Percentiles rank a stretch among this genome's conserved stretches.
phyloP scores from a whole-genome alignment of 2,329 filamentous ascomycete genomes.

The Diaporthe vaccinii region DNA sequence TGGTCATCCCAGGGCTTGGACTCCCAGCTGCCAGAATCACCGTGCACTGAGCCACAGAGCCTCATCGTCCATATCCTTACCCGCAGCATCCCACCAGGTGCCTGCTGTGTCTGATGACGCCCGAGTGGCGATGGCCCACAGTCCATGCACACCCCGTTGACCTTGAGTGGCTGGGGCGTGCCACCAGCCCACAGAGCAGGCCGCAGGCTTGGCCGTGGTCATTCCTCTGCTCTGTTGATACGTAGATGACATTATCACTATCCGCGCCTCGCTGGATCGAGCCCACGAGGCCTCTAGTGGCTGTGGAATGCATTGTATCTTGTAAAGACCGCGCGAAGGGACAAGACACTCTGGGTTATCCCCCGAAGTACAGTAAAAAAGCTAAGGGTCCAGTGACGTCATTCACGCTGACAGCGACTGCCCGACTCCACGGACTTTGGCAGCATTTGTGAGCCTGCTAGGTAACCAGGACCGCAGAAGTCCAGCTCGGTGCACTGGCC shows the following conservation, averaged over 20 bases:
- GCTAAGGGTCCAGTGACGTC: constrained; percentile 38
- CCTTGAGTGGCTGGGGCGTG: not conserved
- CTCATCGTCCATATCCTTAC: not conserved
- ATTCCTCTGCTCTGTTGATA: not conserved
- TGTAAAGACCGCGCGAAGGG: not conserved
- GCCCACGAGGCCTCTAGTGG: not conserved
- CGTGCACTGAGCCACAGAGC: not conserved
- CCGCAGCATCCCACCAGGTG: not conserved
- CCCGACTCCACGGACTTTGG: constrained; percentile 1
- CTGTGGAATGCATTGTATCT: not conserved
- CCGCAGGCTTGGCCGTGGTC: not conserved
- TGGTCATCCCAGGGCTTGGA: not conserved
- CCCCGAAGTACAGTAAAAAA: not conserved
- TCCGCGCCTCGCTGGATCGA: not conserved
- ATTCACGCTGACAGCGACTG: not conserved
- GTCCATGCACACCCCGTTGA: not conserved
- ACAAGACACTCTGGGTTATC: not conserved
- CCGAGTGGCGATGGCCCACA: constrained; percentile 10
- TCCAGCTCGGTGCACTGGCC: not conserved
- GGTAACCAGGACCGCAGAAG: not conserved
- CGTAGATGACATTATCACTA: not conserved
- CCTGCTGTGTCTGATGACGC: not conserved
- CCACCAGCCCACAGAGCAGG: not conserved
- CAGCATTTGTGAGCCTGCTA: not conserved
- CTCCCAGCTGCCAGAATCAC: not conserved